Base-by-base conservation (phyloP, 2,329 filamentous ascomycete species). In the Cercospora janseana region DNA sequence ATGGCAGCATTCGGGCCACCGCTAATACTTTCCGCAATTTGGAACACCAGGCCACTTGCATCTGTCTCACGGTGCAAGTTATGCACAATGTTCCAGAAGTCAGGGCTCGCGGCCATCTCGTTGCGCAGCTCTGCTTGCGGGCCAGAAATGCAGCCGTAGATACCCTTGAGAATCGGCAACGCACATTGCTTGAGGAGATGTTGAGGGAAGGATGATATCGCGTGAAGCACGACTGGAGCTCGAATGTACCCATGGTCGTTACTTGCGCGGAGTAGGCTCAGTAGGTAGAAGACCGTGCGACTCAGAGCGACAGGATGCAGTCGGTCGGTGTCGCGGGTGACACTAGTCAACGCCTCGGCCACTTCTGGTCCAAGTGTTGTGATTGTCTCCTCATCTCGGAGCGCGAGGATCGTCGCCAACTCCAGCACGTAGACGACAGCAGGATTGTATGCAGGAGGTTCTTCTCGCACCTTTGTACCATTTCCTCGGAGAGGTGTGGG, bases 71-170 rank as follows among this genome's bases (percentile, higher is more conserved):
- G 75, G 18, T 77, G 75, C 13, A 98, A 74, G 24, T 83, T 80
- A 54, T 89, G 85, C 45, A 98, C 75, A 10, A 96, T 87, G 4
- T 86, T 86, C 93, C 93, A 98, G 69, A 98, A 97, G 65, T 98
- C 93, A 0, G 93, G 93, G 13, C 92, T 97, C 10, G 88, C 92
- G 71, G 95, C 94, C 60, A 97, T 87, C 71, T 97, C 92, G 60
- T 88, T 95, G 50, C 88, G 83, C 21, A 98, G 74, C 9, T 87
- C 82, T 20, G 84, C 83, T 21, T 53, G 0, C 7, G 88, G 82
- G 52, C 86, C 82, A 44, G 86, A 83, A 58, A 95, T 87, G 62
- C 91, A 96, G 35, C 84, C 77, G 35, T 84, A 81, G 20, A 98
- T 74, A 0, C 92, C 92, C 61, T 87, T 85, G 13, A 95, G 75